These are phyloP conservation scores for Colletotrichum tropicale DNA, from an alignment of 2,329 filamentous ascomycete genomes.

Conservation along the genomic window DNA sequence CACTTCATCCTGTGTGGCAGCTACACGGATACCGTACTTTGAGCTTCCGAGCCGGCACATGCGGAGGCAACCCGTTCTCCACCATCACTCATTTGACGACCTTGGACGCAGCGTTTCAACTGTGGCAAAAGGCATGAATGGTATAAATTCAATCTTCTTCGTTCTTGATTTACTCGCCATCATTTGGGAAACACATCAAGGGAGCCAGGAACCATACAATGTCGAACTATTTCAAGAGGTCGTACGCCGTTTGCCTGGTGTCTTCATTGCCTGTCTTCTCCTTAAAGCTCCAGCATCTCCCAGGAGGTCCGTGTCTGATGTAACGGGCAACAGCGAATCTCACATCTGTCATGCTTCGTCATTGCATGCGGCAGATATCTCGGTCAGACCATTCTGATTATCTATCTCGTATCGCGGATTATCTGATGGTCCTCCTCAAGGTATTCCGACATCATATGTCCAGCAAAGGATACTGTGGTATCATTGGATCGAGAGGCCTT, in stretches of 20 bases:
- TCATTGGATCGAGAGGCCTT: neutral
- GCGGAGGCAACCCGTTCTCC: neutral
- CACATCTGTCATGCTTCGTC: neutral
- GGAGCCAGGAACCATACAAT: fast-evolving
- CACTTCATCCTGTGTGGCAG: neutral
- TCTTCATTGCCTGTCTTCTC: neutral
- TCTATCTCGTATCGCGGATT: neutral
- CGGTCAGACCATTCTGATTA: neutral
- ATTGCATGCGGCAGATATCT: neutral
- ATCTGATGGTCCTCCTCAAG: neutral
- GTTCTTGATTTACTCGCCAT: neutral
- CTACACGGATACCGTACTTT: neutral
- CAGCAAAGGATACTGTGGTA: neutral
- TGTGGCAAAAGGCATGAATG: neutral
- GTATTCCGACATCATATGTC: neutral
- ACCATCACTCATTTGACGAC: neutral
- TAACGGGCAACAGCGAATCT: neutral
- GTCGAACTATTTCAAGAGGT: neutral
- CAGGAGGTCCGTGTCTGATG: neutral
- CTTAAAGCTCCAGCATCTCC: neutral
- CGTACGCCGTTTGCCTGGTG: neutral
- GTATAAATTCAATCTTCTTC: neutral
- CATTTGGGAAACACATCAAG: neutral
- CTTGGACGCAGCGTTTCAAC: neutral
- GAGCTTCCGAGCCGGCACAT: neutral